These are phyloP conservation scores for Setaria italica DNA, from an alignment of 202 grass and related monocot genomes.

Conservation along the genomic window DNA sequence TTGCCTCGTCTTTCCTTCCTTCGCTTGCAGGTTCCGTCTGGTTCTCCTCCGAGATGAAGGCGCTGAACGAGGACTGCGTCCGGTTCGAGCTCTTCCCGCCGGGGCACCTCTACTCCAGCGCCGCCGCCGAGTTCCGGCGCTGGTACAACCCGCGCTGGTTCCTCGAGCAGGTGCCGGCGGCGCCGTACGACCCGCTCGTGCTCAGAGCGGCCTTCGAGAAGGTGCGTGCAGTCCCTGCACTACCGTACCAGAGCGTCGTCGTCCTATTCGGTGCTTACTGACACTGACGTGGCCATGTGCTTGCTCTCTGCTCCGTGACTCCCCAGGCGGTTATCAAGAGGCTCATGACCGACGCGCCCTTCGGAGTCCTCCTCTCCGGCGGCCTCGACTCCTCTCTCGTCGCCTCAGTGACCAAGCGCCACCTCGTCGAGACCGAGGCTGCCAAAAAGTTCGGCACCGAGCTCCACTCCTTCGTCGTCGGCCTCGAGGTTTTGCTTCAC, in stretches of 20 bases:
- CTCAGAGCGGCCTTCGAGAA: conserved; percentile 91
- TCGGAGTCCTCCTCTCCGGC: conserved; percentile 91
- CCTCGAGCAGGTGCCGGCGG: conserved; percentile 64
- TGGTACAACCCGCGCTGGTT: conserved; percentile 94
- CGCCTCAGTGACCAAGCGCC: conserved; percentile 82
- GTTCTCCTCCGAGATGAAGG: conserved; percentile 97
- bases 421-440: conserved; percentile 88
- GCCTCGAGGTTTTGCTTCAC: conserved; percentile 65
- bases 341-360: conserved; percentile 97
- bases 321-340: conserved; percentile 92
- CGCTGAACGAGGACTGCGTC: conserved; percentile 84
- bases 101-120: conserved; percentile 84
- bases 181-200: conserved; percentile 62
- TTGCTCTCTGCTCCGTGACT: background rate
- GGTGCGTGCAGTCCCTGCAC: conserved; percentile 36
- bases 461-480: conserved; percentile 96
- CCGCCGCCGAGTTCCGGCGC: conserved; percentile 54
- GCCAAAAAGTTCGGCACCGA: conserved; percentile 86
- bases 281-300: background rate
- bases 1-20: background rate
- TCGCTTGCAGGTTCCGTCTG: conserved; percentile 71
- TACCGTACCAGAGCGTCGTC: background rate
- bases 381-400: conserved; percentile 95
- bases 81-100: conserved; percentile 87
- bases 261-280: background rate